phyloP scores from a whole-genome alignment of 2,329 filamentous ascomycete genomes.

The Claviceps quebecensis region DNA sequence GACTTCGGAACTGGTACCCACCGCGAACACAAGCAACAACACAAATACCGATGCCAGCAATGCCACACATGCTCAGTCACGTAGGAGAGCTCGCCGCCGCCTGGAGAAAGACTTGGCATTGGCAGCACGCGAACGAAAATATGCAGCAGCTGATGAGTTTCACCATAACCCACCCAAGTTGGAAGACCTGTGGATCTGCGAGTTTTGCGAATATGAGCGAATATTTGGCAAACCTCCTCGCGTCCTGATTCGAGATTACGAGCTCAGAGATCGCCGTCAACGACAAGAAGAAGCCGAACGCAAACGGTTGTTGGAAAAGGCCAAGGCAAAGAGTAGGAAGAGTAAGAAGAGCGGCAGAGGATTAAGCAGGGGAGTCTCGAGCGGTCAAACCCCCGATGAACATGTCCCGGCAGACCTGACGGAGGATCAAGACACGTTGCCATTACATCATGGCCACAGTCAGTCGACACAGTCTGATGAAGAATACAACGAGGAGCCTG shows the following conservation, averaged over 20 bases:
- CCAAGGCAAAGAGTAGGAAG: conserved; percentile 85
- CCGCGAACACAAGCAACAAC: conserved; percentile 8
- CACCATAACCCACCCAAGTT: conserved; percentile 53
- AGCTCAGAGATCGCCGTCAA: conserved; percentile 81
- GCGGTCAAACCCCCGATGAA: conserved; percentile 10
- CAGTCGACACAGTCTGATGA: conserved; percentile 27
- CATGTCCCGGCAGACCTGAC: conserved; percentile 12
- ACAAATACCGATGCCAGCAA: conserved; percentile 13
- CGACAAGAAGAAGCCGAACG: conserved; percentile 79
- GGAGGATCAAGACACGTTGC: conserved; percentile 10
- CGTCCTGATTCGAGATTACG: conserved; percentile 79
- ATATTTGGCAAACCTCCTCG: conserved; percentile 83
- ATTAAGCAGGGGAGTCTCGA: conserved; percentile 14
- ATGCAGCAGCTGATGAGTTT: conserved; percentile 65
- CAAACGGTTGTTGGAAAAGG: conserved; percentile 72
- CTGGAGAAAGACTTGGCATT: conserved; percentile 56
- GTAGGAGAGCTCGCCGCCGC: conserved; percentile 49
- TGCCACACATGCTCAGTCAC: conserved; percentile 14
- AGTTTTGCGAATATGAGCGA: conserved; percentile 94
- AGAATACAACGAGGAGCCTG: conserved; percentile 22
- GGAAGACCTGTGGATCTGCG: conserved; percentile 86
- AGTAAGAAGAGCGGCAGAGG: conserved; percentile 66
- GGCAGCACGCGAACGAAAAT: conserved; percentile 64
- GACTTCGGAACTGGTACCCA: conserved; percentile 5
- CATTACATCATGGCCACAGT: conserved; percentile 15